Base-by-base conservation (phyloP, 164 flowering plant genomes). In the Platanus orientalis region DNA sequence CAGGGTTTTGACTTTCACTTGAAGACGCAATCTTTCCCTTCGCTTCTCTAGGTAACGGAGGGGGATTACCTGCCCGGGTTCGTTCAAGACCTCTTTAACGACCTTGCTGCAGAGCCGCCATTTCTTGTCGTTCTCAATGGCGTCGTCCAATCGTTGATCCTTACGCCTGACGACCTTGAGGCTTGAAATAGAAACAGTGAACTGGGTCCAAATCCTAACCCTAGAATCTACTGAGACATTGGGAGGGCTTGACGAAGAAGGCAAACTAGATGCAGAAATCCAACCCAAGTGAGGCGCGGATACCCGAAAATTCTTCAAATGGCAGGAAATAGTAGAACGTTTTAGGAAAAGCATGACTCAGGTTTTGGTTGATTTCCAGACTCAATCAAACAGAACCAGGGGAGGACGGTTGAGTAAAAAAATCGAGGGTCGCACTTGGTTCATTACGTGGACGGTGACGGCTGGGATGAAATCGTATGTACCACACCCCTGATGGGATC, bases 101-200 rank as follows among this genome's bases (percentile, higher is more conserved):
- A 94, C 96, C 54, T 77, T 77, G 16, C 76, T 67, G 56, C 93
- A 89, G 58, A 76, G 83, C 32, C 77, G 78, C 89, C 80, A 84
- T 13, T 51, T 66, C 58, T 85, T 85, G 62, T 90, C 97, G 32
- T 78, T 73, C 62, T 79, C 80, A 29, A 94, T 94, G 21, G 93
- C 96, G 19, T 77, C 67, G 73, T 91, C 97, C 4, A 94, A 76
- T 7, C 60, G 67, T 6, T 0, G 60, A 66, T 94, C 98, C 69
- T 89, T 90, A 12, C 91, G 86, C 97, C 96, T 89, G 0, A 67
- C 79, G 6, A 94, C 97, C 63, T 86, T 88, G 50, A 93, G 83
- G 73, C 81, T 84, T 16, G 92, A 90, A 45, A 90, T 71, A 48
- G 81, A 69, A n/a, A n/a, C n/a, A 12, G 78, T 57, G 58, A 66